phyloP scores from a whole-genome alignment of 495 filamentous ascomycete genomes.

The Penicillium turbatum region DNA sequence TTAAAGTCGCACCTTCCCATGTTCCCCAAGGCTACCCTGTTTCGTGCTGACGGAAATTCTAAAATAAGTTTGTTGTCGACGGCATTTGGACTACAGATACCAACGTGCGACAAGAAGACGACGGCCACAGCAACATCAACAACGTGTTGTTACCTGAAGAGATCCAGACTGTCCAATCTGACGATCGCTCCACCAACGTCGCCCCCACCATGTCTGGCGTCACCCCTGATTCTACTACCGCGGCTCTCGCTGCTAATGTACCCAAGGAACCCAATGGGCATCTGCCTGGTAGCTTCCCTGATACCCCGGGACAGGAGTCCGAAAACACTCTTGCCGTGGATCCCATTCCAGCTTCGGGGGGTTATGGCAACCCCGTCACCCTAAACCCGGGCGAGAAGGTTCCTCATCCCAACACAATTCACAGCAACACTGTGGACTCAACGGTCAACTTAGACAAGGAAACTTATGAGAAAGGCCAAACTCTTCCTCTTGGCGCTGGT shows the following conservation, averaged over 20 bases:
- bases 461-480: constrained; percentile 73
- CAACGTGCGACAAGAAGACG: constrained; percentile 70
- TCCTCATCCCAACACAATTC: constrained; percentile 54
- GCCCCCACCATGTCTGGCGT: constrained; percentile 62
- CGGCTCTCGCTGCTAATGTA: constrained; percentile 61
- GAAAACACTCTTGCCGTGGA: constrained; percentile 59
- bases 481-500: constrained; percentile 35
- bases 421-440: constrained; percentile 45
- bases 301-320: constrained; percentile 61
- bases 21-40: background rate
- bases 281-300: constrained; percentile 75
- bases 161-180: constrained; percentile 44
- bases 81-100: constrained; percentile 78
- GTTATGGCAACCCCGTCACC: constrained; percentile 73
- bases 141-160: constrained; percentile 78
- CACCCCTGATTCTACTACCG: constrained; percentile 70
- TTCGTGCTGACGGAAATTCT: constrained; percentile 12
- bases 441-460: constrained; percentile 72
- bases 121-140: constrained; percentile 75
- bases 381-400: constrained; percentile 77
- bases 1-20: constrained; percentile 10
- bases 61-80: constrained; percentile 85
- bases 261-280: constrained; percentile 53
- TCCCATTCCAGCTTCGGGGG: constrained; percentile 66
- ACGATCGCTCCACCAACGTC: constrained; percentile 14